Evolutionary conservation across 345 rosid species (phyloP).

Genomic region (Syzygium aromaticum): DNA sequence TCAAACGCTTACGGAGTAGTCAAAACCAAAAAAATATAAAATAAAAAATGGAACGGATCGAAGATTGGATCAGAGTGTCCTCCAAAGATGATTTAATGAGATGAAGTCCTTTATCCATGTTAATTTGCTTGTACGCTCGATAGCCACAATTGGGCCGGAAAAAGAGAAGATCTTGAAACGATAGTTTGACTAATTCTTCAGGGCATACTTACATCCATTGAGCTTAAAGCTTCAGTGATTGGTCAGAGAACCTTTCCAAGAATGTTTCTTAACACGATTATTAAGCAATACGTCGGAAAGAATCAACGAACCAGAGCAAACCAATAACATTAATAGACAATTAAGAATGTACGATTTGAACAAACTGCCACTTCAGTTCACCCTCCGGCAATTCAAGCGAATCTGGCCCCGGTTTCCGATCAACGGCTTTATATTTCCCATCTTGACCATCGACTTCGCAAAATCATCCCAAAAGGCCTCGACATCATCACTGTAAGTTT

Average conservation of each 20-base stretch:
- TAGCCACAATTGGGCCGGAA: not conserved
- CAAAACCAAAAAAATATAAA: too few relatives aligned
- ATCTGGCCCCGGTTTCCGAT: conserved; percentile 34
- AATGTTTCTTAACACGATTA: not conserved
- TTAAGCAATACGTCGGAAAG: not conserved
- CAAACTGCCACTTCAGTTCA: conserved; percentile 3
- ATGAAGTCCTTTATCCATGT: not conserved
- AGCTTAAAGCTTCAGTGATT: not conserved
- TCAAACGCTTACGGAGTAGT: too few relatives aligned
- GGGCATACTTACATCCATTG: not conserved
- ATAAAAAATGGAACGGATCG: too few relatives aligned
- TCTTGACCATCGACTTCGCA: conserved; percentile 36
- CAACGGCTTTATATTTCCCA: conserved; percentile 47
- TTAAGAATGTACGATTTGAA: not conserved
- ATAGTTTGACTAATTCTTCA: not conserved
- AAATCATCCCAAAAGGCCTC: conserved; percentile 27
- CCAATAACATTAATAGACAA: not conserved
- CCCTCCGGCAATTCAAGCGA: conserved; percentile 30
- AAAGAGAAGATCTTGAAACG: not conserved
- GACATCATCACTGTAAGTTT: conserved; percentile 4
- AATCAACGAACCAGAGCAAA: not conserved
- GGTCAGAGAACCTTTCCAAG: not conserved
- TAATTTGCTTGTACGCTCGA: not conserved
- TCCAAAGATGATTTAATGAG: not conserved
- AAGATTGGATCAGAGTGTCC: too few relatives aligned